Evolutionary conservation across 192 early-diverging fungal genomes (phyloP), one percentile per base, ranked within the genome.

Genomic region (Coemansia umbellata): DNA sequence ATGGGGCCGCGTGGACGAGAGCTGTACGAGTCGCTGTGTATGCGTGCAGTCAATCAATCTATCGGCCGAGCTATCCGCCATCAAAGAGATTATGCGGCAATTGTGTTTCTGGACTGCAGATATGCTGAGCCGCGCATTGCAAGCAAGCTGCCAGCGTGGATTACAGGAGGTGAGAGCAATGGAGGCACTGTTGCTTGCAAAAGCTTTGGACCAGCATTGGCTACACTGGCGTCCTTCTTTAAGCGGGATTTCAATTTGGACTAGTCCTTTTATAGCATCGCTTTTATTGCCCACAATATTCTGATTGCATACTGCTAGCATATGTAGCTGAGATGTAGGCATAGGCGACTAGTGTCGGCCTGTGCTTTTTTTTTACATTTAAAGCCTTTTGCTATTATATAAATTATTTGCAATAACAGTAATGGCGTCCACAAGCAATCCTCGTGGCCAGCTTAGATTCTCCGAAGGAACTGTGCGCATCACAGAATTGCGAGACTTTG

Each of bases 51-150:
- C 0, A 94, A 97, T 66, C 93, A 95, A 72, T 85, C 84, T 3
- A 91, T 91, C 47, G 93, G 94, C 5, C 81, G 95, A 13, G 93
- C 92, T 3, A 95, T 98, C 50, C 84, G 95, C 8, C 95, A 98
- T 64, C 79, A 78, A 31, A 59, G 81, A 37, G 95, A 98, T 65
- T 93, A 89, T 66, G 90, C 93, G 0, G 82, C 84, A 1, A 88
- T 98, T 41, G 58, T 91, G 3, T 67, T 98, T 31, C 43, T 95
- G 26, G 95, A 95, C 48, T 41, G 66, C 17, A 63, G 87, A 1
- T 87, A 87, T 62, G 66, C 73, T 0, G 66, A 73, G 18, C 19
- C 57, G 1, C 43, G 66, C 4, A 81, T 80, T 27, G 50, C 74
- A 2, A n/a, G 50, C 14, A 73, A 78, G 27, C 69, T 92, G 17